These are phyloP conservation scores for Cyberlindnera veronae DNA, from an alignment of 805 yeast genomes.

Conservation along the genomic window DNA sequence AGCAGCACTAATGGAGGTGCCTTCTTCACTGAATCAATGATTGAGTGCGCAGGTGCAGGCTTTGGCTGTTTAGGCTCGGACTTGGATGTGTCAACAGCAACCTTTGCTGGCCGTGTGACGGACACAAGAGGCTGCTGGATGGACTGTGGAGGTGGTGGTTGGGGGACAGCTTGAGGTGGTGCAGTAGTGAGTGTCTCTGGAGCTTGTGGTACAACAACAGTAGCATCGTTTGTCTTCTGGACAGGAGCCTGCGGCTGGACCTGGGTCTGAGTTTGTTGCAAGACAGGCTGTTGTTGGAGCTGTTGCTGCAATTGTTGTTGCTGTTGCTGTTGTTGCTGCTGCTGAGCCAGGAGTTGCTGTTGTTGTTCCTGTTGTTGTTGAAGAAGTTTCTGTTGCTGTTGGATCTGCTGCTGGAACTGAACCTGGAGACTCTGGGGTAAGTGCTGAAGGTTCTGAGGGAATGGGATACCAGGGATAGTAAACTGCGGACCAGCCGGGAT, in stretches of 20 bases:
- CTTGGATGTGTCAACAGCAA: slow-evolving; percentile 3
- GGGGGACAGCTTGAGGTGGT: neutral
- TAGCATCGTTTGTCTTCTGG: too few species aligned
- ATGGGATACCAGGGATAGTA: slow-evolving; percentile 18
- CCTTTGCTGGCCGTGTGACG: neutral
- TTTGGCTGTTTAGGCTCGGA: slow-evolving; percentile 18
- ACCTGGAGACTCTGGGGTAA: slow-evolving; percentile 21
- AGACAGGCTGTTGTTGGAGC: neutral
- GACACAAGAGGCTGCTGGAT: neutral
- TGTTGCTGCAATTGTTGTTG: neutral
- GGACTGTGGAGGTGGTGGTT: neutral
- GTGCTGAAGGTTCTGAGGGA: slow-evolving; percentile 24
- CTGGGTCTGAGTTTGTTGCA: too few species aligned
- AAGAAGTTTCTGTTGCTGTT: slow-evolving; percentile 20
- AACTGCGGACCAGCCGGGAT: slow-evolving; percentile 19
- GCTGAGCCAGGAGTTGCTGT: slow-evolving; percentile 6
- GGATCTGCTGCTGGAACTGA: slow-evolving; percentile 25
- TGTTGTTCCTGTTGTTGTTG: slow-evolving; percentile 13
- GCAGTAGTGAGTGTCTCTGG: neutral
- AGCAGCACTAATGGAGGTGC: slow-evolving; percentile 22
- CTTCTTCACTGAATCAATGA: slow-evolving; percentile 22
- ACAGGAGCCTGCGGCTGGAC: too few species aligned
- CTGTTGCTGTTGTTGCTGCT: slow-evolving; percentile 6
- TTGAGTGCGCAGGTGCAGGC: slow-evolving; percentile 23
- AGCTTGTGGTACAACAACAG: neutral